Conservation (phyloP, 2,329 filamentous ascomycete genomes). For the Colletotrichum sidae region DNA sequence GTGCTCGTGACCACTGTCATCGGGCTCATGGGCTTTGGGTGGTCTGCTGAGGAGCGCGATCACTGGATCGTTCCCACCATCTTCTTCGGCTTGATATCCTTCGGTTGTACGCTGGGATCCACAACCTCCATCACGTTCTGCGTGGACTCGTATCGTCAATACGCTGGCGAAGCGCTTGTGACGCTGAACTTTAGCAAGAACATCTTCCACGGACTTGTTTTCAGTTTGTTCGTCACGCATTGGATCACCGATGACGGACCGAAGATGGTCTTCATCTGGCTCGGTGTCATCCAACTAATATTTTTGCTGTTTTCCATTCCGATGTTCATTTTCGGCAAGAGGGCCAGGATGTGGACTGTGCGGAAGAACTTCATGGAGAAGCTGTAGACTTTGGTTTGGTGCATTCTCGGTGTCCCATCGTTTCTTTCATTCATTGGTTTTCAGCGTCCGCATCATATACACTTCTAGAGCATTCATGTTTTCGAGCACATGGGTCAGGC, state of each 20-base stretch:
- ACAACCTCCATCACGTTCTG: slow-evolving; percentile 95
- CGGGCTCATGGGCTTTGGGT: slow-evolving; percentile 96
- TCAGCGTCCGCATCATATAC: too few relatives aligned
- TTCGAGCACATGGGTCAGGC: too few relatives aligned
- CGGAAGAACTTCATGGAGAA: slow-evolving; percentile 88
- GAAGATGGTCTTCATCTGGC: slow-evolving; percentile 81
- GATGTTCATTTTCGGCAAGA: slow-evolving; percentile 95
- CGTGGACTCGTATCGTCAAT: slow-evolving; percentile 92
- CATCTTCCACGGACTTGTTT: slow-evolving; percentile 89
- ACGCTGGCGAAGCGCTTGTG: slow-evolving; percentile 92
- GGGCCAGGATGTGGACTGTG: slow-evolving; percentile 93
- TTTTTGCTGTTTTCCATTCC: slow-evolving; percentile 82
- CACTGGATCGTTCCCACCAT: slow-evolving; percentile 92
- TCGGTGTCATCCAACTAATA: slow-evolving; percentile 87
- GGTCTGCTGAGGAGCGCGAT: slow-evolving; percentile 81
- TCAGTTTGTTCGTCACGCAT: slow-evolving; percentile 85
- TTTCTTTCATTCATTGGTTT: too few relatives aligned
- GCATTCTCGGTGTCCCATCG: too few relatives aligned
- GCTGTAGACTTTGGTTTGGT: slow-evolving; percentile 49
- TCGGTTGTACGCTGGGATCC: slow-evolving; percentile 89
- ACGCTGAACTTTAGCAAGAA: slow-evolving; percentile 97
- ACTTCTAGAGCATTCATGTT: too few relatives aligned
- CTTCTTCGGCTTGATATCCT: slow-evolving; percentile 92
- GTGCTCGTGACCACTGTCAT: slow-evolving; percentile 82
- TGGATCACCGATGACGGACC: slow-evolving; percentile 84